A percentile compares a stretch with the other conserved stretches of the same genome.
Conservation (phyloP, 164 flowering plant species). For the Tinospora cordifolia region DNA sequence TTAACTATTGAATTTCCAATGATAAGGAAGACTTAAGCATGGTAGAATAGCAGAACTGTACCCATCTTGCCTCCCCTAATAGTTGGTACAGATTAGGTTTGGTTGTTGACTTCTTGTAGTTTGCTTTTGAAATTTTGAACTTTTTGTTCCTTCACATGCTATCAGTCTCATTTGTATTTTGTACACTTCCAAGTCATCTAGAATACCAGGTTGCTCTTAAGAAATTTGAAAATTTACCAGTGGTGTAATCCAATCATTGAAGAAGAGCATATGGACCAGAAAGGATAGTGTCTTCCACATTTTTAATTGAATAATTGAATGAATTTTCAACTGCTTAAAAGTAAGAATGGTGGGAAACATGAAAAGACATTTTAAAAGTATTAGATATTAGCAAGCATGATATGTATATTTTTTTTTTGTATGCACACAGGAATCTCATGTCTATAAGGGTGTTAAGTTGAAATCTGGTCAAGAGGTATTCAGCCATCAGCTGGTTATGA, state of each 20-base stretch:
- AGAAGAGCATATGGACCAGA: neutral
- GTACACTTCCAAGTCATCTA: neutral
- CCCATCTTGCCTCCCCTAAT: neutral
- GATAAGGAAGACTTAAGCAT: neutral
- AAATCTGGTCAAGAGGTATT: constrained; percentile 77
- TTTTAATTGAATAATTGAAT: neutral
- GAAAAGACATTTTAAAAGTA: neutral
- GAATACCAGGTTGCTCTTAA: neutral
- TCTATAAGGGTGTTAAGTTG: constrained; percentile 61
- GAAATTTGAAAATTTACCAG: neutral
- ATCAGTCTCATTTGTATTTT: neutral
- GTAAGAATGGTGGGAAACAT: neutral
- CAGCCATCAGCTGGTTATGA: constrained; percentile 55
- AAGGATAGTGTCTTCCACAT: neutral
- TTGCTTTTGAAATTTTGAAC: neutral
- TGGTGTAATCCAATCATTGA: neutral
- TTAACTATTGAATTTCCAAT: neutral
- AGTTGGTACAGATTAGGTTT: neutral
- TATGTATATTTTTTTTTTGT: too few species aligned
- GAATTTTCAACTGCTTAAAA: neutral
- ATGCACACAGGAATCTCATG: constrained; percentile 42
- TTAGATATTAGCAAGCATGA: neutral
- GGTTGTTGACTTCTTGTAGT: neutral
- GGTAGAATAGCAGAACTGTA: neutral
- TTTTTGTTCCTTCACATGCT: neutral